Percentiles rank a stretch among this genome's conserved stretches.
Conservation (phyloP, 2,329 filamentous ascomycete species). For the Penicillium occitanis region DNA sequence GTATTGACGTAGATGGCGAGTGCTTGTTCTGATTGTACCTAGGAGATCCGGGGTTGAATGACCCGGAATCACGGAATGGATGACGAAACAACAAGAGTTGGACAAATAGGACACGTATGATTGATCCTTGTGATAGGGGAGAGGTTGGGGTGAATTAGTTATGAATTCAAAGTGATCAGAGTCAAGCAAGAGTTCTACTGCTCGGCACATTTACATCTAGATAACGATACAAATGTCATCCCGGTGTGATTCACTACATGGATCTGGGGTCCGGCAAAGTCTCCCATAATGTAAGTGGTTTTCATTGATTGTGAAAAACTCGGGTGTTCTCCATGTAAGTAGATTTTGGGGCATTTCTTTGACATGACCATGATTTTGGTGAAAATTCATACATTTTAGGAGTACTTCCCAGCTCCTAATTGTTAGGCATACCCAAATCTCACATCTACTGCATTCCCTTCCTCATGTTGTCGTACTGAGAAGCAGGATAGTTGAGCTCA, state of each 20-base stretch:
- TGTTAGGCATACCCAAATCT: neutral
- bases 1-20: neutral
- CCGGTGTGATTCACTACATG: neutral
- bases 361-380: neutral
- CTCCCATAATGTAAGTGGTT: neutral
- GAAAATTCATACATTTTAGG: neutral
- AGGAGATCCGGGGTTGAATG: neutral
- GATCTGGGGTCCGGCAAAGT: neutral
- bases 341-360: neutral
- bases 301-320: neutral
- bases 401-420: neutral
- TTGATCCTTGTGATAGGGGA: neutral
- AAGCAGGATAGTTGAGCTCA: slow-evolving; percentile 52
- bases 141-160: too few relatives aligned
- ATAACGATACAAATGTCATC: neutral
- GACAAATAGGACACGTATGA: neutral
- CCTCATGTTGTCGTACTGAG: slow-evolving; percentile 55
- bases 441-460: slow-evolving; percentile 30
- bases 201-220: neutral
- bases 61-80: slow-evolving; percentile 31
- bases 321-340: neutral
- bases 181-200: neutral
- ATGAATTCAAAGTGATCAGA: neutral
- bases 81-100: neutral
- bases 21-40: neutral